Conservation (phyloP, 305 asterid species). For the Ruellia speciosa region DNA sequence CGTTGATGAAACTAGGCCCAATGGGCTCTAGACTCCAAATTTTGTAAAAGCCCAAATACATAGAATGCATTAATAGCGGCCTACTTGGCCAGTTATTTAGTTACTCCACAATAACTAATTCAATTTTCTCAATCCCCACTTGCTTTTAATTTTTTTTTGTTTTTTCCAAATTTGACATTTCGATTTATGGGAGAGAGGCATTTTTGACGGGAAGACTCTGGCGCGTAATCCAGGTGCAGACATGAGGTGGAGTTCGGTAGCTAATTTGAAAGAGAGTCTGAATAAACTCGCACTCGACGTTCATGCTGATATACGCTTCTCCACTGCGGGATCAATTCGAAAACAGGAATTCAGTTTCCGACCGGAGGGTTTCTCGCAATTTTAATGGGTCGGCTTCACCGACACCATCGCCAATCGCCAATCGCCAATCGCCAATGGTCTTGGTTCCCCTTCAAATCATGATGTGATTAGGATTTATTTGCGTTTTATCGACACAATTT, state of each 20-base stretch:
- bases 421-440: slow-evolving; percentile 64
- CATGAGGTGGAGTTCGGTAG: slow-evolving; percentile 90
- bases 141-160: too few relatives aligned
- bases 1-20: too few relatives aligned
- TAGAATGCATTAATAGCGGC: too few relatives aligned
- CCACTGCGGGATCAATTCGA: slow-evolving; percentile 45
- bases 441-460: slow-evolving; percentile 41
- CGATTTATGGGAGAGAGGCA: too few relatives aligned
- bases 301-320: slow-evolving; percentile 46
- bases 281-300: slow-evolving; percentile 82
- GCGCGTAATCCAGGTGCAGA: slow-evolving; percentile 22
- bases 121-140: too few relatives aligned
- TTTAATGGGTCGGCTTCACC: slow-evolving; percentile 40
- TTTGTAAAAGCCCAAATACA: too few relatives aligned
- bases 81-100: too few relatives aligned
- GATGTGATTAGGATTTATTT: slow-evolving; percentile 35
- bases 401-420: slow-evolving; percentile 44
- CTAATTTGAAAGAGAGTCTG: slow-evolving; percentile 76
- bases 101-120: too few relatives aligned
- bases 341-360: slow-evolving; percentile 35
- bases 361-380: slow-evolving; percentile 54
- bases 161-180: too few relatives aligned
- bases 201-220: slow-evolving; percentile 14
- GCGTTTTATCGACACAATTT: not conserved
- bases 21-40: too few relatives aligned